These are phyloP conservation scores for Didymella arachidicola DNA, from an alignment of 2,329 filamentous ascomycete species.

Conservation along the genomic window DNA sequence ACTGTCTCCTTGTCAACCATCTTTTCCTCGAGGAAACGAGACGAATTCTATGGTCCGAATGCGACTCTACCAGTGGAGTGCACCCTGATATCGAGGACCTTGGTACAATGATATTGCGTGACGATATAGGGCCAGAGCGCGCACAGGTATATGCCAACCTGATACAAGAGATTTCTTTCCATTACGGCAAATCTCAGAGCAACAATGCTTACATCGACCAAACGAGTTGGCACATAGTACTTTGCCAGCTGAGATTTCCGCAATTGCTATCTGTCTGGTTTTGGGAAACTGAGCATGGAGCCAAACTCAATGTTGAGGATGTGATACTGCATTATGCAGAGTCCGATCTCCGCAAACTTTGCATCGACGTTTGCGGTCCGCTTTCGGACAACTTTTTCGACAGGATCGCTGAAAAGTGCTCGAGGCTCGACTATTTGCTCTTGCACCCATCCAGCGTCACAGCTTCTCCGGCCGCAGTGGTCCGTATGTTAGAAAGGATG, in stretches of 20 bases:
- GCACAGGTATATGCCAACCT: slow-evolving; percentile 1
- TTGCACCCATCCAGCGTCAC: neutral
- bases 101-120: neutral
- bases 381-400: slow-evolving; percentile 3
- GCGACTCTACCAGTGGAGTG: neutral
- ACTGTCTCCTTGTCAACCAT: slow-evolving; percentile 4
- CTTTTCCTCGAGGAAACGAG: slow-evolving; percentile 3
- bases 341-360: neutral
- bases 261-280: neutral
- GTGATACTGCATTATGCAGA: neutral
- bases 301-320: neutral
- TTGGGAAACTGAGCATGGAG: slow-evolving; percentile 1
- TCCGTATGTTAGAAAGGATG: neutral
- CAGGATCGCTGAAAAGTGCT: neutral
- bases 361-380: neutral
- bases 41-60: neutral
- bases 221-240: neutral
- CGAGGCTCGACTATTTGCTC: neutral
- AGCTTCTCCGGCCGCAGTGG: neutral
- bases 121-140: neutral
- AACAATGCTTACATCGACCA: neutral
- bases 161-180: neutral
- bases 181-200: neutral
- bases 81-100: neutral
- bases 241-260: slow-evolving; percentile 2